Evolutionary conservation across 2,329 filamentous ascomycete genomes (phyloP).

Genomic region (Dryadomyces sulphureus): DNA sequence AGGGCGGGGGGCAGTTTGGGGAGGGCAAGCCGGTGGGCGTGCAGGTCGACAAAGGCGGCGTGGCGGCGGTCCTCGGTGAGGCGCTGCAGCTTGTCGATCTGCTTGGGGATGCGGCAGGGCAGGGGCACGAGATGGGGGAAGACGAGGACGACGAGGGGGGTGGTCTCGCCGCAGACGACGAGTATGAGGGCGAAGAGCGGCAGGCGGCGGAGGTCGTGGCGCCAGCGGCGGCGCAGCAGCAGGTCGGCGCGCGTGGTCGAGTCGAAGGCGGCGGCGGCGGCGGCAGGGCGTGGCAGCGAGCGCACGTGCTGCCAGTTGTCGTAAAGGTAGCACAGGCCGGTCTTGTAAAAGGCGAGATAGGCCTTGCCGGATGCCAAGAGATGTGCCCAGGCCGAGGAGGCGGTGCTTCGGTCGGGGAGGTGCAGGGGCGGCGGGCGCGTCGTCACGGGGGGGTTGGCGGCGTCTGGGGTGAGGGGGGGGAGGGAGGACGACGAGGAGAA

Average conservation of each 20-base stretch:
- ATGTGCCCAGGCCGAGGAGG: conserved; percentile 33
- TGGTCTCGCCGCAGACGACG: conserved; percentile 71
- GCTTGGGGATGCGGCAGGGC: conserved; percentile 69
- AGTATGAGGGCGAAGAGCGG: conserved; percentile 66
- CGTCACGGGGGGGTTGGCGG: conserved; percentile 51
- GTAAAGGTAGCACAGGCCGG: conserved; percentile 61
- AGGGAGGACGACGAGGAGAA: background rate
- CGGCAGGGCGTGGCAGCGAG: conserved; percentile 11
- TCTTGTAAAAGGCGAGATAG: conserved; percentile 78
- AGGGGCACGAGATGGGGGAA: conserved; percentile 59
- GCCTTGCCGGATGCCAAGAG: conserved; percentile 52
- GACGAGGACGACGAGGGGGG: conserved; percentile 61
- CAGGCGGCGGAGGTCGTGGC: conserved; percentile 60
- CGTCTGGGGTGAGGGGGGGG: conserved; percentile 1
- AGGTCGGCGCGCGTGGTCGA: conserved; percentile 46
- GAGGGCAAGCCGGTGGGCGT: background rate
- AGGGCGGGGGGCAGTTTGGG: conserved; percentile 9
- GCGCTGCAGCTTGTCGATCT: conserved; percentile 43
- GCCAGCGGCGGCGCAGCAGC: conserved; percentile 53
- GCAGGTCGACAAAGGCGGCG: conserved; percentile 26
- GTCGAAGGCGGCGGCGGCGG: conserved; percentile 20
- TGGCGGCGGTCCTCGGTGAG: conserved; percentile 37
- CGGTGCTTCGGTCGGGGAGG: conserved; percentile 39
- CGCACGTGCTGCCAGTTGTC: conserved; percentile 32
- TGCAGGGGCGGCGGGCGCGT: conserved; percentile 59